Conservation (phyloP, 371 early-diverging fungal genomes). For the Conidiobolus incongruus region DNA sequence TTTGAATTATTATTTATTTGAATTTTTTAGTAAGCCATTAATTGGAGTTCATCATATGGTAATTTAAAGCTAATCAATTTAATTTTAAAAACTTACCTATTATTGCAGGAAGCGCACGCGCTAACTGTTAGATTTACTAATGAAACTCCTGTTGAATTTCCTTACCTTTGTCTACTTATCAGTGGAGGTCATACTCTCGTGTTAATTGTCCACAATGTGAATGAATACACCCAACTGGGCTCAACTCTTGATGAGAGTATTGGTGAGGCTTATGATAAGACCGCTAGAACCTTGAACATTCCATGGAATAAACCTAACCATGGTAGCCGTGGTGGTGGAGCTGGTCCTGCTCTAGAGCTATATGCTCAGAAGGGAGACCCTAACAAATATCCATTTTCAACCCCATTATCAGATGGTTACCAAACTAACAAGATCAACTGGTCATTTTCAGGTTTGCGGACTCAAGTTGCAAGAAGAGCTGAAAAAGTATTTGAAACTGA, state of each 20-base stretch:
- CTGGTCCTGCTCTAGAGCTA: conserved; percentile 51
- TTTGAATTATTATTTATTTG: neutral
- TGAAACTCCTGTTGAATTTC: conserved; percentile 21
- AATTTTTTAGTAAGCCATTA: conserved; percentile 22
- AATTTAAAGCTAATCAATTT: conserved; percentile 4
- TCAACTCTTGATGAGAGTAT: conserved; percentile 56
- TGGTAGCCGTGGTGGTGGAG: conserved; percentile 28
- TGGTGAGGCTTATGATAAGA: conserved; percentile 68
- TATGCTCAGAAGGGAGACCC: conserved; percentile 17
- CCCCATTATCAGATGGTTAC: conserved; percentile 34
- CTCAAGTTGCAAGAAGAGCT: conserved; percentile 23
- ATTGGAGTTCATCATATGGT: conserved; percentile 76
- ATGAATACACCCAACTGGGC: conserved; percentile 34
- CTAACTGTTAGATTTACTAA: conserved; percentile 29
- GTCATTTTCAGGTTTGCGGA: conserved; percentile 61
- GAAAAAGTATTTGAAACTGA: conserved; percentile 10
- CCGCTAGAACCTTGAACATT: conserved; percentile 32
- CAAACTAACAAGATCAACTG: conserved; percentile 26
- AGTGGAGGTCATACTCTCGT: conserved; percentile 66
- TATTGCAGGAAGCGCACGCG: conserved; percentile 39
- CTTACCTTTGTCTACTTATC: conserved; percentile 48
- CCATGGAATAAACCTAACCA: conserved; percentile 22
- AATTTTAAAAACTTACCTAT: neutral
- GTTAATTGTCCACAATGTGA: conserved; percentile 33
- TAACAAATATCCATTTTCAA: conserved; percentile 17